Evolutionary conservation across 2,329 filamentous ascomycete genomes (phyloP).

Genomic region (Penicillium sp.): DNA sequence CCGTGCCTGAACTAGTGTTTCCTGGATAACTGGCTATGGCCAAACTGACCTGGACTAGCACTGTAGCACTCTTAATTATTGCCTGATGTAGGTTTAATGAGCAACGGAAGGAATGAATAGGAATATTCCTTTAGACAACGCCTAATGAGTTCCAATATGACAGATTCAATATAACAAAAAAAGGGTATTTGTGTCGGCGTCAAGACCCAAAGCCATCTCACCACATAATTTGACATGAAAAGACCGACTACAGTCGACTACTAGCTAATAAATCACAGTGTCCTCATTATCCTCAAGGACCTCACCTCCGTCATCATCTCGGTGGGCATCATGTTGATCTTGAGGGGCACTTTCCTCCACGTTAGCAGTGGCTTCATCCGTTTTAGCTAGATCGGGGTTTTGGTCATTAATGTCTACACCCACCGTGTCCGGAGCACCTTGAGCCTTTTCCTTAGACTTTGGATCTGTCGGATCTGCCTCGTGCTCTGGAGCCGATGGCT

Average conservation of each 20-base stretch:
- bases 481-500: slow-evolving; percentile 18
- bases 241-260: neutral
- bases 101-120: neutral
- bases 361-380: slow-evolving; percentile 28
- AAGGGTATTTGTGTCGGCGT: neutral
- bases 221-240: neutral
- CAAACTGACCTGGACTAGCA: neutral
- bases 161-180: neutral
- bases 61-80: neutral
- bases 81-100: too few species aligned
- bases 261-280: slow-evolving; percentile 74
- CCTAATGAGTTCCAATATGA: neutral
- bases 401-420: slow-evolving; percentile 25
- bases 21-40: neutral
- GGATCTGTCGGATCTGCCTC: slow-evolving; percentile 17
- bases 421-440: slow-evolving; percentile 38
- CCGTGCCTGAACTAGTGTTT: neutral
- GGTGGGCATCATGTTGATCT: slow-evolving; percentile 42
- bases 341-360: slow-evolving; percentile 31
- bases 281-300: slow-evolving; percentile 84
- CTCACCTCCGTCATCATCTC: slow-evolving; percentile 69
- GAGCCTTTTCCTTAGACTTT: slow-evolving; percentile 9
- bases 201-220: neutral
- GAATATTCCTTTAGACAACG: neutral
- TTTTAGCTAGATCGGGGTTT: slow-evolving; percentile 9